phyloP scores from a whole-genome alignment of 2,329 filamentous ascomycete genomes.

The Verticillium isaacii region DNA sequence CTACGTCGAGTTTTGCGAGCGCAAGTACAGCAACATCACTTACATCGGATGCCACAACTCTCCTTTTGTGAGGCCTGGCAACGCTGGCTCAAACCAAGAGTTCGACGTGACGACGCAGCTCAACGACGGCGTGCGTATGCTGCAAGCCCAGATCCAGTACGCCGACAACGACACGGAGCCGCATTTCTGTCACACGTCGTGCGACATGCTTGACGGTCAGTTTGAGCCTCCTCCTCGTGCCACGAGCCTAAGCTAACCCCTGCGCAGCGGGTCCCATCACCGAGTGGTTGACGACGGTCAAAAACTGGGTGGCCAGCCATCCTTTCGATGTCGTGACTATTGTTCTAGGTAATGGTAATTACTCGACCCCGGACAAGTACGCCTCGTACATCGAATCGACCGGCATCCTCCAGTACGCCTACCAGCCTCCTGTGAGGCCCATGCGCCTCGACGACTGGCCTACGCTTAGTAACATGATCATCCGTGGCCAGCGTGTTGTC shows the following conservation, averaged over 20 bases:
- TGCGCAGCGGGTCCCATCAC: slow-evolving; percentile 63
- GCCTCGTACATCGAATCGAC: slow-evolving; percentile 63
- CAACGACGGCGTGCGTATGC: slow-evolving; percentile 67
- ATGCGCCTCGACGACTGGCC: slow-evolving; percentile 78
- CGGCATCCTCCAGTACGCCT: slow-evolving; percentile 69
- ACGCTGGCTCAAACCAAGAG: slow-evolving; percentile 71
- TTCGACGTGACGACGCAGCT: slow-evolving; percentile 65
- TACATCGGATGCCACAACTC: slow-evolving; percentile 77
- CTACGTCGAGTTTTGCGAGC: slow-evolving; percentile 69
- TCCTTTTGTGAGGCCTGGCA: slow-evolving; percentile 66
- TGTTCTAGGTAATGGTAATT: slow-evolving; percentile 79
- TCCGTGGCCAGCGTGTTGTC: slow-evolving; percentile 65
- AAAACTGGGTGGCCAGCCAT: slow-evolving; percentile 67
- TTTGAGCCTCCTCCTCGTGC: background rate
- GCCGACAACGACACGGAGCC: slow-evolving; percentile 42
- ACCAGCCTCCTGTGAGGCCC: slow-evolving; percentile 64
- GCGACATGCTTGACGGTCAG: slow-evolving; percentile 64
- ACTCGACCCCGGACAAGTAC: slow-evolving; percentile 50
- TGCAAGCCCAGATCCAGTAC: slow-evolving; percentile 61
- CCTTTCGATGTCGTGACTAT: slow-evolving; percentile 88
- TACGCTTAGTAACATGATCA: slow-evolving; percentile 71
- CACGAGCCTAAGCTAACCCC: slow-evolving; percentile 2
- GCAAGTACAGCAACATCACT: slow-evolving; percentile 78
- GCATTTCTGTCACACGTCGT: slow-evolving; percentile 83
- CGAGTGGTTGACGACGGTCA: slow-evolving; percentile 65